Evolutionary conservation across 192 early-diverging fungal genomes (phyloP), one percentile per base, ranked within the genome.

Genomic region (Podila epicladia): DNA sequence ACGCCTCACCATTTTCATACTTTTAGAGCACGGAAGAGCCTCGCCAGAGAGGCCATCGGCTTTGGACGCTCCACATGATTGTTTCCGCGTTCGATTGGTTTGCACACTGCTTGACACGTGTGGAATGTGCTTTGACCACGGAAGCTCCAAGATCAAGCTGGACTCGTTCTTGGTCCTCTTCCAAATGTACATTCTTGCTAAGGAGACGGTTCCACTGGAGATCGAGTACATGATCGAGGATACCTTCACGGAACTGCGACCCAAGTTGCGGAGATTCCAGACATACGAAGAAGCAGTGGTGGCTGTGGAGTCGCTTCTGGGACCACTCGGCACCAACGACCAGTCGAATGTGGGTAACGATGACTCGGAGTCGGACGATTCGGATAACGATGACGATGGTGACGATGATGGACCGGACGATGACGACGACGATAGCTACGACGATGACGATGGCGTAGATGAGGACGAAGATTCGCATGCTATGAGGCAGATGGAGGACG

Each of bases 121-220:
- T 65, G 95, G 98, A 6, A 86, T 86, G 72, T 95, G 91, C 70
- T 95, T 96, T 82, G 89, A 91, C 65, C 77, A 90, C 53, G 92
- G 94, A 6, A 85, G 74, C 24, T 77, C 88, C 17, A 92, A 88
- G 49, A 90, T 85, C 48, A 91, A 89, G 32, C 68, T 96, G 24
- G 92, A 93, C 77, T 84, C 87, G 31, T 97, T 95, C 73, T 83
- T 97, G 13, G 77, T 91, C 2, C 94, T 94, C 71, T 86, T 99
- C 65, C 94, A 97, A 85, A 89, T 99, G 90, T 99, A 99, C 71
- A 82, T 96, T 17, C 80, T 94, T 22, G 88, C 93, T 35, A 99
- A 99, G 86, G 82, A 88, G 33, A 89, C 87, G 55, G 82, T 91
- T 32, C 94, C 97, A 12, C 91, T 96, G 67, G 98, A 99, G 49